Percentiles rank a stretch among this genome's conserved stretches.
phyloP scores from a whole-genome alignment of 1,139 yeast genomes.

The Geotrichum klebahnii region DNA sequence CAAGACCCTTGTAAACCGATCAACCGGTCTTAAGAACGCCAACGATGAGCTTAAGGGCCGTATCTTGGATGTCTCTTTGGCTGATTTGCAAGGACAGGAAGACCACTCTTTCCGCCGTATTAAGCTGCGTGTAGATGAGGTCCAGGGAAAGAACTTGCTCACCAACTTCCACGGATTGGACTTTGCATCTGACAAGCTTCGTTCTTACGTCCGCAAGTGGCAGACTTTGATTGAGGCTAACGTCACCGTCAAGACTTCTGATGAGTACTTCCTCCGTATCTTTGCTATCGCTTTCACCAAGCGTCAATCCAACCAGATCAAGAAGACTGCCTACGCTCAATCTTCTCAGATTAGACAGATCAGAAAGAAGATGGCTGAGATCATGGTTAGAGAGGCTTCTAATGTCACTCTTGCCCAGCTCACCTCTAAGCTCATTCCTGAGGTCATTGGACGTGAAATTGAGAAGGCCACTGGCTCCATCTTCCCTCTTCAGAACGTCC shows the following conservation, averaged over 20 bases:
- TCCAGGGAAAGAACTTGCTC: conserved; percentile 85
- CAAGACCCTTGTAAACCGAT: conserved; percentile 89
- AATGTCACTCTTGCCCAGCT: conserved; percentile 83
- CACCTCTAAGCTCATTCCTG: conserved; percentile 84
- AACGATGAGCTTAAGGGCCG: conserved; percentile 90
- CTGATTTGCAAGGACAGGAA: conserved; percentile 89
- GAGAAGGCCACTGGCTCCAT: conserved; percentile 80
- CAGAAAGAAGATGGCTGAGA: conserved; percentile 83
- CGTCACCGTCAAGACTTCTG: conserved; percentile 87
- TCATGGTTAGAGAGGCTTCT: conserved; percentile 80
- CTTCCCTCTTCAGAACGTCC: conserved; percentile 87
- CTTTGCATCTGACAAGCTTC: conserved; percentile 85
- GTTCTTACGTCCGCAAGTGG: conserved; percentile 91
- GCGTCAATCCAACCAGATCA: conserved; percentile 83
- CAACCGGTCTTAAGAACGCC: conserved; percentile 88
- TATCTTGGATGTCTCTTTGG: conserved; percentile 79
- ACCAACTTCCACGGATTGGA: conserved; percentile 95
- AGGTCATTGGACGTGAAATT: conserved; percentile 86
- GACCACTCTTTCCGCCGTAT: conserved; percentile 89
- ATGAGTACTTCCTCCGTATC: conserved; percentile 83
- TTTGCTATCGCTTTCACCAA: conserved; percentile 91
- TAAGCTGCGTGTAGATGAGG: conserved; percentile 87
- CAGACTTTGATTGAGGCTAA: conserved; percentile 88
- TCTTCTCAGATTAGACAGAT: conserved; percentile 81
- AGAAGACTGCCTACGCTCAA: conserved; percentile 89